phyloP scores from a whole-genome alignment of 345 rosid species.

The Passiflora organensis region DNA sequence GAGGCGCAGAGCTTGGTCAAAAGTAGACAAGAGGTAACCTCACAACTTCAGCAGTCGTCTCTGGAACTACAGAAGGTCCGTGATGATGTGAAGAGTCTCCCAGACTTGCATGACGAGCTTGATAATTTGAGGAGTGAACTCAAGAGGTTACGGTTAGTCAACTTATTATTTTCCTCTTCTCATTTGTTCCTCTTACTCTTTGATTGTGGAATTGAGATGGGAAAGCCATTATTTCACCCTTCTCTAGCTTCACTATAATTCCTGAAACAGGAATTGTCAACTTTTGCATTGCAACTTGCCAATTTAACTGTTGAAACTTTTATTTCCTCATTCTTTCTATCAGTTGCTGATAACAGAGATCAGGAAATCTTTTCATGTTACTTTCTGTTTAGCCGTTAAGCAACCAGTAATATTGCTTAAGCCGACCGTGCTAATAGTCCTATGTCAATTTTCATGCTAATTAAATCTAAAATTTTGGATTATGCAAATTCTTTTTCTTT shows the following conservation, averaged over 20 bases:
- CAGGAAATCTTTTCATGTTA: background rate
- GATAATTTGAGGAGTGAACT: conserved; percentile 59
- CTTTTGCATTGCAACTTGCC: background rate
- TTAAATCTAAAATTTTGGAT: no score
- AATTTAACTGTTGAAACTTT: background rate
- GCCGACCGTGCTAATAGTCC: no score
- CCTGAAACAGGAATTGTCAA: background rate
- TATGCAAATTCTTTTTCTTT: no score
- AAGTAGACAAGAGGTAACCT: conserved; percentile 51
- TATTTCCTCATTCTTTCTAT: background rate
- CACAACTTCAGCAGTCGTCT: conserved; percentile 49
- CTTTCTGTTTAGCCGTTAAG: no score
- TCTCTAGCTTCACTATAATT: background rate
- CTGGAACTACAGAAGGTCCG: conserved; percentile 47
- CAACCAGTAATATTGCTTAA: no score
- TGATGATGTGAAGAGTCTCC: conserved; percentile 44
- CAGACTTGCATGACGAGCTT: conserved; percentile 50
- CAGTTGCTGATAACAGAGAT: background rate
- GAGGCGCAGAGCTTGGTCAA: conserved; percentile 63
- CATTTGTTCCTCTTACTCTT: background rate
- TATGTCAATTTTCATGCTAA: no score
- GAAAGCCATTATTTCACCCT: background rate
- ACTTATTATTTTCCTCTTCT: background rate
- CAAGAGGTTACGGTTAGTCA: conserved; percentile 59
- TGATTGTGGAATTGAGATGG: background rate